Conservation (phyloP, 2,329 filamentous ascomycete genomes). For the Xylogone sp. region DNA sequence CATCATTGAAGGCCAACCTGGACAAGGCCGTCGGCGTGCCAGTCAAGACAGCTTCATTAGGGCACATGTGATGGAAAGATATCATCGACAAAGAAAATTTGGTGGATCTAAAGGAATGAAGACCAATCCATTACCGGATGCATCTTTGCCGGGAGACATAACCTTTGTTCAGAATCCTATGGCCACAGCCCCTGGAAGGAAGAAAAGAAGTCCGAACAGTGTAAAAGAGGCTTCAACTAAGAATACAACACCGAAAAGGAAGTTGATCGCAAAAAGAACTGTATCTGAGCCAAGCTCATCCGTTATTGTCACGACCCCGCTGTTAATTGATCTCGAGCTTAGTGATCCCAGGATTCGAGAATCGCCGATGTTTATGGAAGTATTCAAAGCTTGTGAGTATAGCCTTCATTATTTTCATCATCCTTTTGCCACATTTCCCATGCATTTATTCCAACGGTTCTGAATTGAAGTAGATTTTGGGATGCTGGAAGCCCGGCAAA, state of each 20-base stretch:
- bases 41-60: background rate
- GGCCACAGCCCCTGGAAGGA: too few relatives aligned
- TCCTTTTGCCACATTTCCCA: background rate
- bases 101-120: background rate
- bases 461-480: background rate
- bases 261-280: background rate
- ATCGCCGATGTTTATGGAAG: background rate
- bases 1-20: background rate
- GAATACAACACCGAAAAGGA: too few relatives aligned
- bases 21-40: background rate
- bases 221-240: too few relatives aligned
- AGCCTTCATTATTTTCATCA: background rate
- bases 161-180: too few relatives aligned
- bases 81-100: background rate
- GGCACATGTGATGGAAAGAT: background rate
- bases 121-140: background rate
- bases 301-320: background rate
- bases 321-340: background rate
- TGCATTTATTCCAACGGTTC: background rate
- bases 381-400: background rate
- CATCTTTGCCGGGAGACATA: background rate
- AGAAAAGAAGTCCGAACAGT: too few relatives aligned
- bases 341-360: background rate
- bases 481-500: background rate
- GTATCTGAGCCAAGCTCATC: background rate